phyloP scores from a whole-genome alignment of 495 filamentous ascomycete genomes.

The Ramalina peruviana region DNA sequence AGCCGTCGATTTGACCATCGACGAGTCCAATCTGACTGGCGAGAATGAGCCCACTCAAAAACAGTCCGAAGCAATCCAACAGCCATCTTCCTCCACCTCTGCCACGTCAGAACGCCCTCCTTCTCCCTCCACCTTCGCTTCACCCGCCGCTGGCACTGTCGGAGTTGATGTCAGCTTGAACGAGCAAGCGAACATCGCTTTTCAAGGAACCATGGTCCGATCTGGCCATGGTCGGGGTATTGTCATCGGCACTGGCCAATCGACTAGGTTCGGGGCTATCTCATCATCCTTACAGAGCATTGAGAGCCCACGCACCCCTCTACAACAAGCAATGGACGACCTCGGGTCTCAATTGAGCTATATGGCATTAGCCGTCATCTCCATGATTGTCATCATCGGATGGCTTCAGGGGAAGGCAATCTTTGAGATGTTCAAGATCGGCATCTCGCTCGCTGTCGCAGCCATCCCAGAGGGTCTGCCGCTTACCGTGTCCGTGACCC shows the following conservation, averaged over 20 bases:
- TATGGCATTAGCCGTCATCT: conserved; percentile 91
- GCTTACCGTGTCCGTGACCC: conserved; percentile 94
- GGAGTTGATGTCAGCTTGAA: conserved; percentile 51
- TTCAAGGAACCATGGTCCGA: conserved; percentile 94
- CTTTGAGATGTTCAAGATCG: conserved; percentile 95
- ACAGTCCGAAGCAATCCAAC: conserved; percentile 43
- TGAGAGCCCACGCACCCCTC: conserved; percentile 82
- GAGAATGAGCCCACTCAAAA: conserved; percentile 89
- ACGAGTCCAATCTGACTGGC: conserved; percentile 93
- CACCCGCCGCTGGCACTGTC: conserved; percentile 45
- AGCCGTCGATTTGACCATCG: conserved; percentile 76
- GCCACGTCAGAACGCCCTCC: conserved; percentile 27
- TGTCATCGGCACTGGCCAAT: conserved; percentile 82
- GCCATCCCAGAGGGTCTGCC: conserved; percentile 95
- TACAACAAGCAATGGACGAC: conserved; percentile 94
- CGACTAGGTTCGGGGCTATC: conserved; percentile 95
- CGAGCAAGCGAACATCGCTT: conserved; percentile 74
- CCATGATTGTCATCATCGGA: conserved; percentile 75
- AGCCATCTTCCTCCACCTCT: conserved; percentile 5
- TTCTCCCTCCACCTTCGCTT: conserved; percentile 44
- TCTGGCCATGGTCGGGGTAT: conserved; percentile 93
- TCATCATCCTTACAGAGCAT: conserved; percentile 84
- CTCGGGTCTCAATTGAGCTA: conserved; percentile 89
- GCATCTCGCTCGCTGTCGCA: conserved; percentile 89
- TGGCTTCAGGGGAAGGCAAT: conserved; percentile 77